These are phyloP conservation scores for Metschnikowia drakensbergensis DNA, from an alignment of 805 yeast genomes.

Conservation along the genomic window DNA sequence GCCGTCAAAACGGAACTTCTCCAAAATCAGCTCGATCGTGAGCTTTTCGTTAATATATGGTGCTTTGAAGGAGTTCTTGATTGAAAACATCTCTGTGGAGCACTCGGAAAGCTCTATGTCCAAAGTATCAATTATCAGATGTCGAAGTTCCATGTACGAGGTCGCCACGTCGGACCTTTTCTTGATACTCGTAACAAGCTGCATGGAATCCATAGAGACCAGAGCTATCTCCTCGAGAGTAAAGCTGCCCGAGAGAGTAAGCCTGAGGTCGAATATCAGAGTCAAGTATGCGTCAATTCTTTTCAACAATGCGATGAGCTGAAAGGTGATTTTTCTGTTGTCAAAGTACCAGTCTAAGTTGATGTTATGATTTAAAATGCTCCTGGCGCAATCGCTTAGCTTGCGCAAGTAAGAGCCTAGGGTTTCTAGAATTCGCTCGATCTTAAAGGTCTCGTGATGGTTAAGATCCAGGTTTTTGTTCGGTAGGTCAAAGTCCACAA, in stretches of 20 bases:
- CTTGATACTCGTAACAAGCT: constrained; percentile 1
- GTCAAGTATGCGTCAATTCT: constrained; percentile 2
- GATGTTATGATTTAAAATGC: neutral
- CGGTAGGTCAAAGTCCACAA: constrained; percentile 3
- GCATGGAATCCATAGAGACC: constrained; percentile 8
- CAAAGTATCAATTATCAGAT: constrained; percentile 6
- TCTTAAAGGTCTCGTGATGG: constrained; percentile 23
- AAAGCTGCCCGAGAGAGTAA: neutral
- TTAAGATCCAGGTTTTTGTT: neutral
- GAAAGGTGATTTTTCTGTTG: constrained; percentile 1
- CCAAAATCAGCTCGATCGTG: constrained; percentile 7
- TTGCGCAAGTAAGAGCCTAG: constrained; percentile 2
- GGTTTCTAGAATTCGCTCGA: constrained; percentile 8
- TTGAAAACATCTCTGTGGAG: neutral
- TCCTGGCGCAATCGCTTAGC: neutral
- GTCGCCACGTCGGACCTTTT: constrained; percentile 8
- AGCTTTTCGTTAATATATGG: neutral
- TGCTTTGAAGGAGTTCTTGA: constrained; percentile 1
- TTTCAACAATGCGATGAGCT: constrained; percentile 1
- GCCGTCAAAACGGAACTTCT: constrained; percentile 5
- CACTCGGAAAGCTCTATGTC: constrained; percentile 7
- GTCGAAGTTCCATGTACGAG: constrained; percentile 8
- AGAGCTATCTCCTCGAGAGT: constrained; percentile 1
- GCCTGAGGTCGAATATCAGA: constrained; percentile 1
- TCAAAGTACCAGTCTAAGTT: constrained; percentile 4